Base-by-base conservation (phyloP, 768 basidiomycete genomes). In the Tremella yokohamensis region DNA sequence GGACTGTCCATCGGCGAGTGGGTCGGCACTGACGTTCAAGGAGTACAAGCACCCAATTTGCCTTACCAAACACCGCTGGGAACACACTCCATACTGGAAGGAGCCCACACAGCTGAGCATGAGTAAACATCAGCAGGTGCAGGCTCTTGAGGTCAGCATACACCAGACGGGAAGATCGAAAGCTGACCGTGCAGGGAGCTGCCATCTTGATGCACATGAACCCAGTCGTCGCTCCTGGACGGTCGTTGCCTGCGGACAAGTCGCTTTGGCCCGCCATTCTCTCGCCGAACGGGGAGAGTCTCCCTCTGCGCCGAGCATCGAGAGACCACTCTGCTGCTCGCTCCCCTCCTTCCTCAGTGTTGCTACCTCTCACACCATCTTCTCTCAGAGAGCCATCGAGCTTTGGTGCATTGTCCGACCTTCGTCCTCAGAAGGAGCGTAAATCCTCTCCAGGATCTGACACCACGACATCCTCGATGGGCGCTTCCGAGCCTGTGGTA, bases 11-110 rank as follows among this genome's bases (percentile, higher is more conserved):
- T 15, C 34, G 12, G n/a, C 13, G 34, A 9, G n/a, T 16, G 37
- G 42, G 18, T 49, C 20, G 38, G 8, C 16, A 26, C 52, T 48
- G 8, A 37, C 52, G 8, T 11, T 34, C 42, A 57, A 78, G 76
- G 73, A 78, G 56, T 80, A 81, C 60, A 74, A 79, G 1, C 93
- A 98, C 77, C 91, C 91, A 1, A 90, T 88, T 12, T 97, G 93
- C 77, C 81, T 98, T 49, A 89, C 93, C 77, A 97, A 97, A 77
- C 94, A 98, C 72, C 87, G 94, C 34, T 98, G 94, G 94, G 93
- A 97, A 71, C 90, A 94, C 72, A 90, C 89, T 34, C 89, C 89
- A 18, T 91, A 96, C 69, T 98, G 94, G 94, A 86, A 88, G 44
- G 89, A 92, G 74, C 88, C 92, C 1, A 83, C 87, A 64, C 90